Percentiles rank a stretch among this genome's conserved stretches.
These are phyloP conservation scores for Russula olivacea DNA, from an alignment of 768 basidiomycete genomes.

Conservation along the genomic window DNA sequence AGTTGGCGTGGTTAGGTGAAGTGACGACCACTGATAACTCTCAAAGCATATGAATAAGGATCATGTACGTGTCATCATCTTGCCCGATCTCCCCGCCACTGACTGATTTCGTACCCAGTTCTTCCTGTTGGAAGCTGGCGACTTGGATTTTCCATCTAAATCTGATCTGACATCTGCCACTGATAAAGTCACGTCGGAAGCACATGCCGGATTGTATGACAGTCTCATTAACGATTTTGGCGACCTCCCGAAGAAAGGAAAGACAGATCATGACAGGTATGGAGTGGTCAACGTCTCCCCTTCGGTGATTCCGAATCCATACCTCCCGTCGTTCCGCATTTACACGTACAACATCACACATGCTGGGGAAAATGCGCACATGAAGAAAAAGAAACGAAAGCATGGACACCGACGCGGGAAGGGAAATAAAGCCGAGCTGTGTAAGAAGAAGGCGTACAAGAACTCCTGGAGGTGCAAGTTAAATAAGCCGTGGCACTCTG, in stretches of 20 bases:
- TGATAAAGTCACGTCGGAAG: conserved; percentile 15
- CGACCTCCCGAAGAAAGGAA: conserved; percentile 48
- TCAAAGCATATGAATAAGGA: conserved; percentile 78
- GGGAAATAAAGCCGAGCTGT: conserved; percentile 32
- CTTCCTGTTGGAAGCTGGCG: conserved; percentile 33
- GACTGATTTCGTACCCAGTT: conserved; percentile 27
- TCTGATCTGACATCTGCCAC: conserved; percentile 11
- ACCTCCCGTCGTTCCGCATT: conserved; percentile 72
- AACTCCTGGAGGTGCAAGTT: conserved; percentile 62
- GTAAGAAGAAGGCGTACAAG: conserved; percentile 45
- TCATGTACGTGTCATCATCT: conserved; percentile 44
- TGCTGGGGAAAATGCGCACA: background rate
- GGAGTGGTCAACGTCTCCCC: conserved; percentile 76
- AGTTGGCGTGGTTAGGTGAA: conserved; percentile 32
- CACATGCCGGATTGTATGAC: conserved; percentile 43
- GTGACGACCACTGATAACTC: conserved; percentile 29
- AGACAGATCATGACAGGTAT: conserved; percentile 57
- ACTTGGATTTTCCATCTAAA: conserved; percentile 24
- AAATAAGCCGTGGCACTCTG: conserved; percentile 54
- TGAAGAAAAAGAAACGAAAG: conserved; percentile 33
- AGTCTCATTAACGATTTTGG: conserved; percentile 60
- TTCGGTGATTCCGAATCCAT: conserved; percentile 82
- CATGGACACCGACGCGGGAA: conserved; percentile 42
- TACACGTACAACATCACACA: conserved; percentile 75
- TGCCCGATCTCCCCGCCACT: conserved; percentile 5